Base-by-base conservation (phyloP, 1,284 basidiomycete genomes). In the Puccinia horiana region DNA sequence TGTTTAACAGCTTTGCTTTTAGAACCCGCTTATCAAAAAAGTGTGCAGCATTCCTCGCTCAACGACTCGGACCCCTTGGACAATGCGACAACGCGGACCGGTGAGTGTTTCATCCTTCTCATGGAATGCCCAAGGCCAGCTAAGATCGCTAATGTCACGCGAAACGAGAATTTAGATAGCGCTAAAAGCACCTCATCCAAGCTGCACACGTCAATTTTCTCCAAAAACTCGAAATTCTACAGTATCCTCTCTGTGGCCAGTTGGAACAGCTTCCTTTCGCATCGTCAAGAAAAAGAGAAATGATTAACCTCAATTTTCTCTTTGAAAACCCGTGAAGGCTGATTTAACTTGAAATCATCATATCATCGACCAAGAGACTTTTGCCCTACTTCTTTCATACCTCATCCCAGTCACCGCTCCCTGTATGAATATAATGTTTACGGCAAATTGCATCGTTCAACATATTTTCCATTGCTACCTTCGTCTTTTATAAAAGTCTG, bases 211-310 rank as follows among this genome's bases (percentile, higher is more conserved):
- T 47, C 69, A 9, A 72, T 47, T 14, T 72, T 72, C 32, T 72
- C 69, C 0, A 72, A 72, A 72, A 49, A 32, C 47, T 72, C 69
- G 0, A 72, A 52, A 72, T 47, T 72, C 14, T 72, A 44, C 69
- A 72, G 69, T 52, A 52, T 72, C 29, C 69, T 72, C 32, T 72
- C 69, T 9, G 29, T 18, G 47, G 40, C n/a, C 26, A 72, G 69
- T 47, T 72, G 69, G 69, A 72, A 52, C 52, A 72, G 49, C 49
- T 35, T 72, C 3, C n/a, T 72, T 23, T n/a, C 32, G 20, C 26
- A 52, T 52, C 44, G 69, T 29, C 69, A 72, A 72, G 44, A 72
- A 52, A 72, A 72, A 52, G 69, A 72, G 18, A 18, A 35, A 67
- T 35, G 37, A 26, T 6, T 35, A 20, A 20, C 8, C n/a, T 42